phyloP scores from a whole-genome alignment of 2,329 filamentous ascomycete species.

The Cladosporium sp. region DNA sequence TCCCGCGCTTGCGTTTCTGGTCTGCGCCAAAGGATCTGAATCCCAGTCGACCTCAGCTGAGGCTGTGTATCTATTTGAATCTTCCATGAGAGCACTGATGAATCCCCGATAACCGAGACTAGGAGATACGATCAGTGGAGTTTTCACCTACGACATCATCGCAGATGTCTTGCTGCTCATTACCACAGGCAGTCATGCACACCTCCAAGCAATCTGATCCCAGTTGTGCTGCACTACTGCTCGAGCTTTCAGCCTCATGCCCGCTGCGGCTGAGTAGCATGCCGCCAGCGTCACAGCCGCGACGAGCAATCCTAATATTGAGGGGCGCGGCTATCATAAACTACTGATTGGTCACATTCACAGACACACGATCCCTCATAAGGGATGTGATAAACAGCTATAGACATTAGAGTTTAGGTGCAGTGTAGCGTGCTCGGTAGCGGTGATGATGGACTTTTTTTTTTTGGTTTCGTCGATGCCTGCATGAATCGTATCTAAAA shows the following conservation, averaged over 20 bases:
- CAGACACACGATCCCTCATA: background rate
- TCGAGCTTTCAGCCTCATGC: background rate
- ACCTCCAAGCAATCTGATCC: background rate
- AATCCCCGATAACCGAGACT: background rate
- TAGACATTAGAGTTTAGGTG: background rate
- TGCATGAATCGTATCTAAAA: background rate
- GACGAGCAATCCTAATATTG: background rate
- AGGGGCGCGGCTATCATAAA: background rate
- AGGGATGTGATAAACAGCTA: background rate
- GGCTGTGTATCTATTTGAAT: background rate
- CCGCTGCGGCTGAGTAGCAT: background rate
- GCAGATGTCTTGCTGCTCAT: too few species aligned
- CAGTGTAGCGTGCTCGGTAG: background rate
- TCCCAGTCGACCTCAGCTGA: background rate
- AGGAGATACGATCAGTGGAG: background rate
- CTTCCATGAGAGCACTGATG: background rate
- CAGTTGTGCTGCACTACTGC: background rate
- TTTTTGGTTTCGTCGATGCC: background rate
- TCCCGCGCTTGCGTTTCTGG: background rate
- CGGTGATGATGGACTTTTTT: background rate
- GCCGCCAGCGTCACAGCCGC: background rate
- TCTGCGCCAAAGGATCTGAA: background rate
- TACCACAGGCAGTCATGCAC: background rate
- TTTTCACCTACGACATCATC: too few species aligned
- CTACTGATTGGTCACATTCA: background rate